Evolutionary conservation across 2,329 filamentous ascomycete genomes (phyloP).

Genomic region (Hypoxylon sp.): DNA sequence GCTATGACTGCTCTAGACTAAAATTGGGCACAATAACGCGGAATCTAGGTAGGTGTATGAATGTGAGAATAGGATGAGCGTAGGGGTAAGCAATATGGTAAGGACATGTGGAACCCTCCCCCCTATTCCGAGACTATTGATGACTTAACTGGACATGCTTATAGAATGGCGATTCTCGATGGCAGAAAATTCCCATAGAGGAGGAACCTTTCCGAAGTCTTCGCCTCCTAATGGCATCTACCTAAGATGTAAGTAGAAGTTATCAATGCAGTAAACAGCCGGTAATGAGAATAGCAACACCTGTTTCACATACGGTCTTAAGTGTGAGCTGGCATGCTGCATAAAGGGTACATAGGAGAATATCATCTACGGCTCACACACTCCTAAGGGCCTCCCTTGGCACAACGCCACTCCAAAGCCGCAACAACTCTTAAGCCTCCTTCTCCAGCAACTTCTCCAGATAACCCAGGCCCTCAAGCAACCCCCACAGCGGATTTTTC

Average conservation of each 20-base stretch:
- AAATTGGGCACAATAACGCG: background rate
- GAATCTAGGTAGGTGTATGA: background rate
- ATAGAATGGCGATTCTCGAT: background rate
- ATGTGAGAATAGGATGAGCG: background rate
- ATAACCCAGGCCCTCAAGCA: constrained; percentile 30
- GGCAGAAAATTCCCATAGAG: background rate
- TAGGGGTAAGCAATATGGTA: background rate
- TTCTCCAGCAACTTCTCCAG: constrained; percentile 21
- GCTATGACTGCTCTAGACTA: too few relatives aligned
- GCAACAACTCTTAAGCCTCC: background rate
- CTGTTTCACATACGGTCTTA: too few relatives aligned
- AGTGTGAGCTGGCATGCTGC: too few relatives aligned
- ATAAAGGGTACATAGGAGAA: too few relatives aligned
- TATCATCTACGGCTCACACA: too few relatives aligned
- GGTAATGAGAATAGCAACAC: too few relatives aligned
- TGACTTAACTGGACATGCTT: background rate
- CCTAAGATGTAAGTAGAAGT: too few relatives aligned
- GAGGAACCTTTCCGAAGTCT: background rate
- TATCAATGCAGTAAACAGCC: too few relatives aligned
- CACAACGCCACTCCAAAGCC: background rate
- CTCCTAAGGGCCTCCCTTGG: too few relatives aligned
- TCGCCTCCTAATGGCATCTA: background rate
- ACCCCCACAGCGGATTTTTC: background rate
- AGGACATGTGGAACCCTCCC: background rate
- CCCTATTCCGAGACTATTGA: background rate